phyloP scores from a whole-genome alignment of 2,329 filamentous ascomycete genomes.

The Phialocephala sp. region DNA sequence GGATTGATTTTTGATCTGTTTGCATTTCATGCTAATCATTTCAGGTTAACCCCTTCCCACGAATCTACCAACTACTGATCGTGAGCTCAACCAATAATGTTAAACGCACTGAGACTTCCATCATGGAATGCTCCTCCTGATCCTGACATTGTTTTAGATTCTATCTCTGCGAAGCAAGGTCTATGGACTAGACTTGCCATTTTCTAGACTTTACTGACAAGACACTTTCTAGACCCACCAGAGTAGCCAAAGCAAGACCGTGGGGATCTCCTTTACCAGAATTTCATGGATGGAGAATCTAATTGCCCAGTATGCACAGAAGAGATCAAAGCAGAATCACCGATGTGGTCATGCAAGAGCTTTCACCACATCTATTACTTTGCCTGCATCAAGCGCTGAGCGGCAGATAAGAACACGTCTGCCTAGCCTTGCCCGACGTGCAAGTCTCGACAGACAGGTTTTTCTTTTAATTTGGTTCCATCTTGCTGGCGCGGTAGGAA shows the following conservation, averaged over 20 bases:
- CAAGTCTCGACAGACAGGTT: not conserved
- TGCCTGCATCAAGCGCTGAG: slow-evolving; percentile 1
- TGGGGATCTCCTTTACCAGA: not conserved
- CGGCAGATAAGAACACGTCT: not conserved
- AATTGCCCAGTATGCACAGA: not conserved
- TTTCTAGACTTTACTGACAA: not conserved
- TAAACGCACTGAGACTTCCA: not conserved
- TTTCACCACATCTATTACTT: slow-evolving; percentile 14
- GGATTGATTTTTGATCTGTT: not conserved
- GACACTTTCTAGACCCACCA: not conserved
- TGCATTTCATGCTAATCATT: not conserved
- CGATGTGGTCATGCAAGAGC: slow-evolving; percentile 12
- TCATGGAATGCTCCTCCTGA: not conserved
- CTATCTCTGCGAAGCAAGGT: not conserved
- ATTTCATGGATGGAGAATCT: not conserved
- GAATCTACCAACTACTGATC: no score
- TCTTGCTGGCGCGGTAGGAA: slow-evolving; percentile 5
- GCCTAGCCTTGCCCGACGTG: slow-evolving; percentile 4
- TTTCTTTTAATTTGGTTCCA: not conserved
- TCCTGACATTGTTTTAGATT: not conserved
- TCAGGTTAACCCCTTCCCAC: not conserved
- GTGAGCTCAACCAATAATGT: not conserved
- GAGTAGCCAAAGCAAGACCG: not conserved
- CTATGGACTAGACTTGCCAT: not conserved
- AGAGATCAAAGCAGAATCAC: not conserved